Evolutionary conservation across 306 rosid genomes (phyloP).

Genomic region (Sphenostylis stenocarpa): DNA sequence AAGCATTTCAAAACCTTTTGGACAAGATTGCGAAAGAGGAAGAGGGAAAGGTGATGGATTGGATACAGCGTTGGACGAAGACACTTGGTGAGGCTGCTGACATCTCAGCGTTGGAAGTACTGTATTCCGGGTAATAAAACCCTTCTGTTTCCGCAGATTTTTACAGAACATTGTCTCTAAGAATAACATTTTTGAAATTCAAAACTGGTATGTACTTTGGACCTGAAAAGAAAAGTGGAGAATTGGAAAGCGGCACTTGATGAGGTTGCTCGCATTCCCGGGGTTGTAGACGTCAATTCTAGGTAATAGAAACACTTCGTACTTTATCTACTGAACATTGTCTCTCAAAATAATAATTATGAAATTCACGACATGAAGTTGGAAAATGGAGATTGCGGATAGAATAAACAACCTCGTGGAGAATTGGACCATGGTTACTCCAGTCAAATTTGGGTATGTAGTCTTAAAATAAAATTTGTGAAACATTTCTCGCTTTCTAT

Average conservation of each 20-base stretch:
- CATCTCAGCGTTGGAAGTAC: neutral
- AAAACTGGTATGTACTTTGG: neutral
- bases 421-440: no score
- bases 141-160: neutral
- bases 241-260: neutral
- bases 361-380: no score
- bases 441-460: no score
- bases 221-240: rapidly evolving
- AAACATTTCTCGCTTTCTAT: no score
- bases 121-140: neutral
- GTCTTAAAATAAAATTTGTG: no score
- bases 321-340: neutral
- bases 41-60: neutral
- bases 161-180: neutral
- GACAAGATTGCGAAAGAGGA: neutral
- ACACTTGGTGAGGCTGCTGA: neutral
- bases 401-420: neutral
- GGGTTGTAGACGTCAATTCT: neutral
- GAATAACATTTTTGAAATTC: neutral
- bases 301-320: neutral
- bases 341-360: neutral
- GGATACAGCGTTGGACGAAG: neutral
- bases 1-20: neutral
- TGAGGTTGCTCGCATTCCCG: neutral
- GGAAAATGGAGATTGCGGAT: neutral